Evolutionary conservation across 805 yeast species (phyloP), one percentile per base, ranked within the genome.

Genomic region (Myxozyma nipponensis): DNA sequence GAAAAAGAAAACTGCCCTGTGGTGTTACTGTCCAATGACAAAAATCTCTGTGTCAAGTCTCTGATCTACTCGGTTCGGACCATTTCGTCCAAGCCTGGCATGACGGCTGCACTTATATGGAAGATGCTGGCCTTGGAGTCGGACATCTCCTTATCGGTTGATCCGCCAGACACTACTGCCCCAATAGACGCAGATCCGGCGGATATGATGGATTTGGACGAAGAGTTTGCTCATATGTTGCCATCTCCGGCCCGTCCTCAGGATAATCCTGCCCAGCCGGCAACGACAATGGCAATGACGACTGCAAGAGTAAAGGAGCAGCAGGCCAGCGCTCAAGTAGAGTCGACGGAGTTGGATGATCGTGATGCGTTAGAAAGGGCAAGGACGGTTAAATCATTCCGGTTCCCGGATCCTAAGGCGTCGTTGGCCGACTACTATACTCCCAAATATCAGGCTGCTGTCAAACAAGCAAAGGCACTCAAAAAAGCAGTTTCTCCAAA

Each of bases 1-100:
- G 66, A 67, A 13, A 59, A 64, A 28, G 47, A 65, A 3, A 64
- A 72, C 4, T 53, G 37, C 28, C 56, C 56, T 5, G 84, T 83
- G 5, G 75, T 89, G 1, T 65, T 86, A 23, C 61, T 89, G 52
- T 83, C 96, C 0, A 86, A 90, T 63, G 97, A 90, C 65, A 84
- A 81, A 59, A 90, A 89, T 63, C 71, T 90, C 6, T 87, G 96
- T 65, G 66, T 78, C 55, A 85, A 84, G 65, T 95, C 96, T 0
- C 67, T 88, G 40, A 67, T 83, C 2, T 82, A 86, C 61, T 81
- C 50, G 3, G 40, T 52, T 42, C 42, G 47, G 15, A 52, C 57
- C 4, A 44, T 52, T 19, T 32, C 54, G 15, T 52, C 36, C 36
- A 45, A 42, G 4, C 47, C 44, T 2, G 54, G 47, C 9, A 32